phyloP scores from a whole-genome alignment of 768 basidiomycete genomes.

The Brasilioporus rufonigricans region DNA sequence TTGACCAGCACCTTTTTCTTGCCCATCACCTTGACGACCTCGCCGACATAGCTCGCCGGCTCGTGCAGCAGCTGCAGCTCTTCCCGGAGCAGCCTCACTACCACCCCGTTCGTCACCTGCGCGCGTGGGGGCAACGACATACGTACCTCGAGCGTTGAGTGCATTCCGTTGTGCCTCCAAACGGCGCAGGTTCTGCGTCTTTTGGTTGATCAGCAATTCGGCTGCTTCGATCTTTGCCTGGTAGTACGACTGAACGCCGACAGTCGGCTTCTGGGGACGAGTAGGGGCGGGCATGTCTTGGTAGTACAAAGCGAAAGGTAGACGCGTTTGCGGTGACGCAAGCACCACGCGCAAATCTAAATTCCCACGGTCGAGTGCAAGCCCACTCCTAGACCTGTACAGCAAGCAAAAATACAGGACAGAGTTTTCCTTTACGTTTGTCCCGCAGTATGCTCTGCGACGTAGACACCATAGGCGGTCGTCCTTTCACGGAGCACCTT shows the following conservation, averaged over 20 bases:
- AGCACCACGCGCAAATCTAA: not conserved
- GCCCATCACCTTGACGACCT: constrained; percentile 98
- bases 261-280: constrained; percentile 42
- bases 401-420: no score
- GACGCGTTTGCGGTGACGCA: not conserved
- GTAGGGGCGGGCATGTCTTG: constrained; percentile 39
- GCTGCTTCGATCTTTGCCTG: constrained; percentile 94
- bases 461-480: no score
- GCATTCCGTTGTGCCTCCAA: constrained; percentile 98
- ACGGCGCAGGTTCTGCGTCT: constrained; percentile 93
- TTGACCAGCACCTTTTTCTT: constrained; percentile 99
- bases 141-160: constrained; percentile 86
- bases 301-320: not conserved
- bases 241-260: constrained; percentile 86
- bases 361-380: constrained; percentile 3
- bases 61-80: constrained; percentile 92
- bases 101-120: not conserved
- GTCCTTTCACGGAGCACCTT: no score
- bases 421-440: no score
- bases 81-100: constrained; percentile 87
- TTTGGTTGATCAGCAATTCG: constrained; percentile 91
- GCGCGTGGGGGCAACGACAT: not conserved
- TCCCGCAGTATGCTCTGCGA: no score
- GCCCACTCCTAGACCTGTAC: no score
- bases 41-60: constrained; percentile 96